These are phyloP conservation scores for Physcomitrium patens DNA, from an alignment of 225 moss, liverwort and hornwort species.

Conservation along the genomic window DNA sequence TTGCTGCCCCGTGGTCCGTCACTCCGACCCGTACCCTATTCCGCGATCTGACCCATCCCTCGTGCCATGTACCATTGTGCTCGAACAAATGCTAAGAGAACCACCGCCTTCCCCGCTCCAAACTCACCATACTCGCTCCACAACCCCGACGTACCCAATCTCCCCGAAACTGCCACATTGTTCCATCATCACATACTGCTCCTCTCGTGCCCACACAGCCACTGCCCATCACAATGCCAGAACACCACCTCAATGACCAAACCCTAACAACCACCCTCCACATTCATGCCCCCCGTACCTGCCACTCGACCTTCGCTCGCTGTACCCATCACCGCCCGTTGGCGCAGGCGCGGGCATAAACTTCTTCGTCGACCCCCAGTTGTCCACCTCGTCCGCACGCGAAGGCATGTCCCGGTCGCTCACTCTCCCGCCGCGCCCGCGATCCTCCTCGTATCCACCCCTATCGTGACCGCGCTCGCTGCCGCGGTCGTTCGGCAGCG, in stretches of 20 bases:
- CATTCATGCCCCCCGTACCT: constrained; percentile 12
- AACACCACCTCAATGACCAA: neutral
- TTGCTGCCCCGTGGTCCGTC: too few relatives aligned
- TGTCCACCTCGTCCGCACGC: constrained; percentile 31
- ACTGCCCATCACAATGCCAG: neutral
- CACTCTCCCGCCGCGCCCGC: constrained; percentile 43
- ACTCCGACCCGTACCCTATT: too few relatives aligned
- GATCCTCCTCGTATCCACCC: constrained; percentile 56
- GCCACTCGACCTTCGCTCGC: constrained; percentile 40
- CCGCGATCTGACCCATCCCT: too few relatives aligned
- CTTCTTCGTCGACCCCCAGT: constrained; percentile 75
- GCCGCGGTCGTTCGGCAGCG: constrained; percentile 41
- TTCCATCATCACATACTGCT: neutral
- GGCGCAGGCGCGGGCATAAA: constrained; percentile 45
- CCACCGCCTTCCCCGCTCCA: too few relatives aligned
- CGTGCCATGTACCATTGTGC: too few relatives aligned
- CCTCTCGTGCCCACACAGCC: neutral
- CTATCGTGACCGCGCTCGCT: constrained; percentile 31
- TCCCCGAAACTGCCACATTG: neutral
- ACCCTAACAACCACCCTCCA: neutral
- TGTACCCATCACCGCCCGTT: constrained; percentile 30
- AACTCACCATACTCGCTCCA: too few relatives aligned
- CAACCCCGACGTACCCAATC: too few relatives aligned
- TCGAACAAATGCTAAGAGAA: too few relatives aligned
- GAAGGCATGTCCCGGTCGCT: constrained; percentile 71